phyloP scores from a whole-genome alignment of 441 rosid species.

The Erodium texanum region DNA sequence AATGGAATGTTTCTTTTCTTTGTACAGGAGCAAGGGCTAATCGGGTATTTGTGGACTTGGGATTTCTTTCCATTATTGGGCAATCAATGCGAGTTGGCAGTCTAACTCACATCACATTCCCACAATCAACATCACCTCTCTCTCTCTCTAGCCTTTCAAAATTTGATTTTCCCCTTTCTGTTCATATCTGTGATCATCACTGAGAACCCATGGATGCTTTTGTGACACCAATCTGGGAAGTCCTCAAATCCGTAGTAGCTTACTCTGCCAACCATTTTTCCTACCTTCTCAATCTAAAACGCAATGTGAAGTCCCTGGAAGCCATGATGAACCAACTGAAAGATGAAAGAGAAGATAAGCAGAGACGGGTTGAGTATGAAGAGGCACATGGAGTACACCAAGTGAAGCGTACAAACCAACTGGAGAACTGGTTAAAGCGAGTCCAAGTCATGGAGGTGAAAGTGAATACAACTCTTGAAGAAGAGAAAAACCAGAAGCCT shows the following conservation, averaged over 20 bases:
- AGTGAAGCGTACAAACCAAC: background rate
- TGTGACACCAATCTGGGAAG: conserved; percentile 3
- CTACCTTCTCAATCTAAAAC: background rate
- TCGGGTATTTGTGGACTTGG: background rate
- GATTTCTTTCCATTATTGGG: background rate
- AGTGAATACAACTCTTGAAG: background rate
- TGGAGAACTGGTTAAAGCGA: background rate
- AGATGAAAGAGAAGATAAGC: background rate
- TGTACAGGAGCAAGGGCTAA: background rate
- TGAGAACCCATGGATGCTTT: conserved; percentile 1
- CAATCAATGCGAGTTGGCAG: background rate
- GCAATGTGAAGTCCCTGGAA: background rate
- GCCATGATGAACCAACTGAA: background rate
- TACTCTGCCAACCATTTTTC: background rate
- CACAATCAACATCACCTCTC: background rate
- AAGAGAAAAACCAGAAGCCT: background rate
- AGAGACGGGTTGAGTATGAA: background rate
- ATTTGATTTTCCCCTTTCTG: background rate
- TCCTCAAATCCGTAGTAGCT: background rate
- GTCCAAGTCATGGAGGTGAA: background rate
- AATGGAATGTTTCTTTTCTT: background rate
- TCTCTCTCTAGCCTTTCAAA: background rate
- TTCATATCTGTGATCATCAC: background rate
- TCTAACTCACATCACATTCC: background rate
- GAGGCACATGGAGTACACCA: background rate